Evolutionary conservation across 2,329 filamentous ascomycete genomes (phyloP).

Genomic region (Cryphonectria nitschkei): DNA sequence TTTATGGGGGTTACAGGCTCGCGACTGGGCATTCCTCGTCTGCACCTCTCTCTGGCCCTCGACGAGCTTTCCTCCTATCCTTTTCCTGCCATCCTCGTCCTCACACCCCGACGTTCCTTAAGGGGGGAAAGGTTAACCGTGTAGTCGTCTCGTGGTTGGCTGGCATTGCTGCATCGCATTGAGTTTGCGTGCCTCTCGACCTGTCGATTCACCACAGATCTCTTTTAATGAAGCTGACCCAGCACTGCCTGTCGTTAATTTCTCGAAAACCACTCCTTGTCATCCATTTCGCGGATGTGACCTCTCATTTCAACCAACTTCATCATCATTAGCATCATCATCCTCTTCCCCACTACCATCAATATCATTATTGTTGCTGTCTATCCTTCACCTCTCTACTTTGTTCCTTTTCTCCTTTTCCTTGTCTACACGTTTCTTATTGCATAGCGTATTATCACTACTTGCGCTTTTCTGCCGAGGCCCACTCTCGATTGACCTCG

Average conservation of each 20-base stretch:
- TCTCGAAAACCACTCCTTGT: slow-evolving; percentile 20
- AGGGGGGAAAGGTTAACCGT: slow-evolving; percentile 8
- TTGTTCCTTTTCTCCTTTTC: slow-evolving; percentile 22
- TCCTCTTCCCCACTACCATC: slow-evolving; percentile 31
- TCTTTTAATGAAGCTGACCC: slow-evolving; percentile 23
- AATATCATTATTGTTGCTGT: slow-evolving; percentile 22
- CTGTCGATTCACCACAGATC: slow-evolving; percentile 25
- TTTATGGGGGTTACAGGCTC: not conserved
- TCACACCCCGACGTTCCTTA: slow-evolving; percentile 23
- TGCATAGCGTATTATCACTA: not conserved
- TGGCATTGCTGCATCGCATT: slow-evolving; percentile 12
- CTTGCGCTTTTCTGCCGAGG: not conserved
- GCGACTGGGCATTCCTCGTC: slow-evolving; percentile 10
- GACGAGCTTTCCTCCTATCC: slow-evolving; percentile 2
- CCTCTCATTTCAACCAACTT: slow-evolving; percentile 23
- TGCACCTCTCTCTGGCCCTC: not conserved
- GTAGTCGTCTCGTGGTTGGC: slow-evolving; percentile 22
- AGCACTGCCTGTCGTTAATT: slow-evolving; percentile 25
- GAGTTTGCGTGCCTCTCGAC: slow-evolving; percentile 26
- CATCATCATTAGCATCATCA: slow-evolving; percentile 31
- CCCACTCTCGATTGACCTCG: slow-evolving; percentile 20
- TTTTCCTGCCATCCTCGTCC: not conserved
- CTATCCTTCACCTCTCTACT: slow-evolving; percentile 26
- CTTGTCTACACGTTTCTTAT: slow-evolving; percentile 12
- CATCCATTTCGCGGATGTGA: slow-evolving; percentile 29